Base-by-base conservation (phyloP, 768 basidiomycete genomes). In the Lactarius trivialis region DNA sequence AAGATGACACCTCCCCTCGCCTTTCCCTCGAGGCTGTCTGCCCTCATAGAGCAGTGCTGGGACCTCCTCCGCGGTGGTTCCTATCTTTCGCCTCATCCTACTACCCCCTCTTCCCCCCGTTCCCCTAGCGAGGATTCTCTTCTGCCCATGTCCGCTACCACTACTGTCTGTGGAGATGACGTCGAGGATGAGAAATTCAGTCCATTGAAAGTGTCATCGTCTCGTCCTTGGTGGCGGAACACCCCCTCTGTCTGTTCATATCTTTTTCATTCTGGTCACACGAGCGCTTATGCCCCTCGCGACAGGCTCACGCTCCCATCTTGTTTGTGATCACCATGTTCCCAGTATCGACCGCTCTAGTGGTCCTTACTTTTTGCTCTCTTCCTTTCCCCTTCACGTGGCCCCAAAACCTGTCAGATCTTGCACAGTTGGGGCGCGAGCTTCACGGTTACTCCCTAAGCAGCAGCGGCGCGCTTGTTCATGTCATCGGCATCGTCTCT, bases 401-500 rank as follows among this genome's bases (percentile, higher is more conserved):
- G 88, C 91, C 91, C 15, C 82, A 80, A 58, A 91, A 85, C 24
- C 74, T 91, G 33, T 73, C 85, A 24, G 91, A 93, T 68, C 80
- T 92, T 51, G 86, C 88, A 14, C 81, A 84, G 69, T 77, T 93
- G 12, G 89, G 88, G 17, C 77, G 82, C 45, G 89, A 91, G 62
- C 82, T 91, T 7, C 88, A 88, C 68, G 83, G 81, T 56, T 93
- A 93, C 72, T 84, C 88, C 9, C 86, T 86, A 71, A 85, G 85
- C 62, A 88, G 89, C 12, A 67, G 76, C 33, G 77, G 74, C 3
- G 82, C 87, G 21, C 77, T 84, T 57, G 80, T 81, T 8, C 95
- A 96, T 74, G 90, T 96, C 57, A 72, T 95, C 48, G 84, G 80
- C 28, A 92, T 94, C 55, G 80, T 98, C 68, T 85, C 88, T 41